Evolutionary conservation across 1,139 yeast genomes (phyloP), one percentile per base, ranked within the genome.

Genomic region (Pichia sp.): DNA sequence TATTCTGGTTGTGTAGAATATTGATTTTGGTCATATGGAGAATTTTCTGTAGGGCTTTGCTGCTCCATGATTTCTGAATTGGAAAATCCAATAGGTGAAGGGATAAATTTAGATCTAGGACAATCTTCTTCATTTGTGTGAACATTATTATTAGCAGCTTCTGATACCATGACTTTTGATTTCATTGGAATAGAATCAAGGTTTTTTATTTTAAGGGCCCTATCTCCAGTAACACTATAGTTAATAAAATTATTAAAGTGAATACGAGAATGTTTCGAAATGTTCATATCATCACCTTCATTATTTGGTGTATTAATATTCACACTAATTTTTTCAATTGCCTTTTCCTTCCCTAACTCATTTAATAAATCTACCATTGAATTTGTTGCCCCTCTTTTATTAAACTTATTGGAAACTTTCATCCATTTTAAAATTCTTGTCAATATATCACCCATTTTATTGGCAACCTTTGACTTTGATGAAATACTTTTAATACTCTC

Each of bases 391-490:
- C 69, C 68, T 44, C 59, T 64, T 44, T 57, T 59, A 38, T 66
- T 65, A 51, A 67, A 66, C 35, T 59, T 61, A 46, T 63, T 67
- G 3, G 77, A 72, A 25, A 74, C 66, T 42, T 63, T 67, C 68
- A 76, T 74, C 78, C 80, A 75, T 55, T 71, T 73, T 40, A 70
- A 70, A 36, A 75, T 70, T 47, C 75, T 67, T 11, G 67, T 62
- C 46, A 76, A 59, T n/a, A 75, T 69, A 35, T 66, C 64, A 2
- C 68, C 58, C 76, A 76, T 72, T 51, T 73, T 70, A 45, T 59
- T 61, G 40, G 75, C 71, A 27, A 73, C 73, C 36, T 66, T 65
- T 50, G 72, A 72, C 44, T 66, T 64, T 37, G 58, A 57, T 3
- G 66, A 58, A 26, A 65, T 47, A n/a, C 35, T 38, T n/a, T 53